Evolutionary conservation across 1,284 basidiomycete genomes (phyloP), one percentile per base, ranked within the genome.

Genomic region (Psilocybe mexicana): DNA sequence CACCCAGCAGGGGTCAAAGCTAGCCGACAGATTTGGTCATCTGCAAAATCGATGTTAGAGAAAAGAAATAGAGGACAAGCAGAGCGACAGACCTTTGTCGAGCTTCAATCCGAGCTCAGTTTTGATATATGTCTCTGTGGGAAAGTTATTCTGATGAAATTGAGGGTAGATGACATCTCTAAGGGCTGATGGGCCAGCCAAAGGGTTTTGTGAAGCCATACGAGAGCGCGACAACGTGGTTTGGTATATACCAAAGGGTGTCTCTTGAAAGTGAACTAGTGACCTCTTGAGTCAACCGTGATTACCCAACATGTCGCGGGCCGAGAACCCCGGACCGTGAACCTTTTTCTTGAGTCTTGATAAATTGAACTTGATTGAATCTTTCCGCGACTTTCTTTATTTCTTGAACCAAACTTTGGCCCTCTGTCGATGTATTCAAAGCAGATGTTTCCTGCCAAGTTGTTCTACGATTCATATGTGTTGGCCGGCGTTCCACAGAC

Each of bases 111-210:
- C 85, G 35, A 95, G 83, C 52, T 95, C 88, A 48, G 82, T 79
- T 74, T 98, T 98, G 66, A 96, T 82, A 71, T 87, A 93, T 6
- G 77, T 69, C 73, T 99, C 96, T 60, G 93, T 87, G 54, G 83
- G 79, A 61, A 98, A 90, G 70, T 92, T 94, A 68, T 94, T 91
- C 71, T 98, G 96, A 71, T 96, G 92, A 69, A 97, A 96, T 69
- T 96, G 93, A 4, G 93, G 93, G 62, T 87, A 77, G 48, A 96
- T 81, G 61, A 93, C 81, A 74, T 96, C 93, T 67, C 80, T 81
- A 61, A 92, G 78, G 28, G 79, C 66, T 52, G 87, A 87, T 14
- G 87, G 86, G 8, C 81, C 85, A 56, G 81, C 78, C 58, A 91
- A 80, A 50, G 86, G 82, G 68, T 81, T 82, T 52, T 78, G 67